These are phyloP conservation scores for Trichoderma lentiforme DNA, from an alignment of 2,329 filamentous ascomycete genomes.

Conservation along the genomic window DNA sequence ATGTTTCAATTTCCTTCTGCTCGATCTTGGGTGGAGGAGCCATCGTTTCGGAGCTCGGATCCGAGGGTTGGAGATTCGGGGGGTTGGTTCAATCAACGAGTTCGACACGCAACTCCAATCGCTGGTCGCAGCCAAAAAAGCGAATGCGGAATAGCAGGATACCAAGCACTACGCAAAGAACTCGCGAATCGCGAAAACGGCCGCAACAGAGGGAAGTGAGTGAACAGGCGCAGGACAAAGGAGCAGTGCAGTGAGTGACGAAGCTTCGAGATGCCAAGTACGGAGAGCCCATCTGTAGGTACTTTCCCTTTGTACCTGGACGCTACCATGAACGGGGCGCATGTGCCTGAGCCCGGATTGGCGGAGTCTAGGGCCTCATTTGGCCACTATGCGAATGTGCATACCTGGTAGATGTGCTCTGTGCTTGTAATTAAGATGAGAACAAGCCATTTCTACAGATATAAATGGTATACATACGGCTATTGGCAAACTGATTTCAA, in stretches of 20 bases:
- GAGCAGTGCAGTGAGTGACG: neutral
- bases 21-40: slow-evolving; percentile 52
- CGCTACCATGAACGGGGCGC: neutral
- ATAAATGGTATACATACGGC: neutral
- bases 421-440: neutral
- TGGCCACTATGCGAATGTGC: neutral
- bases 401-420: neutral
- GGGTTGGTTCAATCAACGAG: neutral
- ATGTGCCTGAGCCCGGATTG: slow-evolving; percentile 8
- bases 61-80: neutral
- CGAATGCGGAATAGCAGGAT: neutral
- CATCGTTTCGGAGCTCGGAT: slow-evolving; percentile 38
- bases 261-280: slow-evolving; percentile 11
- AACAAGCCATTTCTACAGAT: neutral
- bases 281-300: neutral
- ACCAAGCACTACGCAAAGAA: neutral
- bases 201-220: neutral
- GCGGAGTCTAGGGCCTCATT: slow-evolving; percentile 15
- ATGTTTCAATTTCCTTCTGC: slow-evolving; percentile 60
- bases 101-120: neutral
- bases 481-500: neutral
- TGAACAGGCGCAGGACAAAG: slow-evolving; percentile 8
- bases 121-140: neutral
- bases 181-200: slow-evolving; percentile 4
- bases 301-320: neutral